Conservation (phyloP, 768 basidiomycete genomes). For the Guyanaporus albipodus region DNA sequence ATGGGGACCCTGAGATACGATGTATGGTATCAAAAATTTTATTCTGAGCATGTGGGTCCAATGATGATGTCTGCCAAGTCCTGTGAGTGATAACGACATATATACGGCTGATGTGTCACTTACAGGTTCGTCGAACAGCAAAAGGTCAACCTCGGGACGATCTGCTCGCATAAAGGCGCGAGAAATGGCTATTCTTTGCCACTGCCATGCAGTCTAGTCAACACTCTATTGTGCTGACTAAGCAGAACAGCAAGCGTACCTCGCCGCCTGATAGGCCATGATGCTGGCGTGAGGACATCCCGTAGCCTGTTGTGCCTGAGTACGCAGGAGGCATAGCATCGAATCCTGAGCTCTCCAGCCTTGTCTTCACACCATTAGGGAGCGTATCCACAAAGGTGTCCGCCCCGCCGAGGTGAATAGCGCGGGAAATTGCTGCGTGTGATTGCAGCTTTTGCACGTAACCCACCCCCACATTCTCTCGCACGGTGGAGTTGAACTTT, state of each 20-base stretch:
- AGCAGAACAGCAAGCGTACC: constrained; percentile 39
- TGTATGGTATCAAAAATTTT: constrained; percentile 75
- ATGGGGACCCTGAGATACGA: constrained; percentile 53
- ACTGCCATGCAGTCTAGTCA: constrained; percentile 42
- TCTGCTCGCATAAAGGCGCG: constrained; percentile 83
- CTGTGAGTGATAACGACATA: constrained; percentile 6
- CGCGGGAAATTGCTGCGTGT: constrained; percentile 52
- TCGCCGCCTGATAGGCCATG: constrained; percentile 84
- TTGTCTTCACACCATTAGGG: constrained; percentile 71
- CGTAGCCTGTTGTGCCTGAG: constrained; percentile 28
- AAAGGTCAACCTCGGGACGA: constrained; percentile 69
- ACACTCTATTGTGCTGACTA: constrained; percentile 11
- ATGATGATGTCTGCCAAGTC: constrained; percentile 60
- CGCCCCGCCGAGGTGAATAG: constrained; percentile 72
- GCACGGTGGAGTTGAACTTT: constrained; percentile 70
- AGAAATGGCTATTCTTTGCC: constrained; percentile 84
- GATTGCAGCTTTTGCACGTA: constrained; percentile 60
- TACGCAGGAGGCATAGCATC: constrained; percentile 40
- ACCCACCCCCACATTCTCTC: constrained; percentile 86
- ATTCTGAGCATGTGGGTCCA: constrained; percentile 78
- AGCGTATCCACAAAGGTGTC: constrained; percentile 59
- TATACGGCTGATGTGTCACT: constrained; percentile 22
- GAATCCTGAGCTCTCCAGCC: constrained; percentile 60
- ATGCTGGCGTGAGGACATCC: constrained; percentile 35
- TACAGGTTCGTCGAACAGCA: constrained; percentile 85